A percentile compares a stretch with the other conserved stretches of the same genome.
phyloP scores from a whole-genome alignment of 129 eudicot genomes.

The Lonicera japonica region DNA sequence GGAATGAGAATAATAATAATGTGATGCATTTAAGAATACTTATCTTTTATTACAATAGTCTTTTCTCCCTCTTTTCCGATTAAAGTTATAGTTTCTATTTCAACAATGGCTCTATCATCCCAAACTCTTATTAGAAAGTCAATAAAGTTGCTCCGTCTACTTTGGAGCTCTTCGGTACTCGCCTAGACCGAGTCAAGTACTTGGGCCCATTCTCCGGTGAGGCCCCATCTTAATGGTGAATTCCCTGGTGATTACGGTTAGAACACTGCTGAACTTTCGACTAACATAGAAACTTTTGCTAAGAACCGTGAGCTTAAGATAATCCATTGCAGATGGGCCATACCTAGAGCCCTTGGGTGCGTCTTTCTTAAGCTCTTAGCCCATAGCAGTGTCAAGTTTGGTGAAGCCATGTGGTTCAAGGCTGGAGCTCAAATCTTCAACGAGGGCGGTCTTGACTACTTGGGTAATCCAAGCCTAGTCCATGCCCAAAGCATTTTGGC shows the following conservation, averaged over 20 bases:
- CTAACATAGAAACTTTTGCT: conserved; percentile 31
- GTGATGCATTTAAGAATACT: too few species aligned
- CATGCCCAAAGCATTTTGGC: conserved; percentile 23
- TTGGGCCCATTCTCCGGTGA: conserved; percentile 37
- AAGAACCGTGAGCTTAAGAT: conserved; percentile 30
- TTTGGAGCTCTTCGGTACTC: conserved; percentile 16
- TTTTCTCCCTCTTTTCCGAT: neutral
- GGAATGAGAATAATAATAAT: too few species aligned
- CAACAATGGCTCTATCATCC: conserved; percentile 40
- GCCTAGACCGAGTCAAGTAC: conserved; percentile 39
- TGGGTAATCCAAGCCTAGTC: conserved; percentile 25
- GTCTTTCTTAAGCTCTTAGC: conserved; percentile 34
- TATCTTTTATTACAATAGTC: neutral
- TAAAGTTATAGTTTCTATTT: conserved; percentile 27
- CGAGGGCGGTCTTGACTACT: conserved; percentile 36
- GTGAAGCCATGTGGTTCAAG: conserved; percentile 37
- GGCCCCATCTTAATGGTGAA: conserved; percentile 16
- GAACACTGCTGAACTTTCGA: conserved; percentile 33
- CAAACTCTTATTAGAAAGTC: conserved; percentile 27
- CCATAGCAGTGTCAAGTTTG: conserved; percentile 29
- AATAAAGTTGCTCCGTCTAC: conserved; percentile 19
- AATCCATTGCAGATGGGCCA: conserved; percentile 31
- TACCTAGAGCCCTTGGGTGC: conserved; percentile 35
- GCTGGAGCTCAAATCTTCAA: conserved; percentile 39
- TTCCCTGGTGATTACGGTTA: conserved; percentile 30